Evolutionary conservation across 495 filamentous ascomycete genomes (phyloP), one percentile per base, ranked within the genome.

Genomic region (Penicillium mononematosum): DNA sequence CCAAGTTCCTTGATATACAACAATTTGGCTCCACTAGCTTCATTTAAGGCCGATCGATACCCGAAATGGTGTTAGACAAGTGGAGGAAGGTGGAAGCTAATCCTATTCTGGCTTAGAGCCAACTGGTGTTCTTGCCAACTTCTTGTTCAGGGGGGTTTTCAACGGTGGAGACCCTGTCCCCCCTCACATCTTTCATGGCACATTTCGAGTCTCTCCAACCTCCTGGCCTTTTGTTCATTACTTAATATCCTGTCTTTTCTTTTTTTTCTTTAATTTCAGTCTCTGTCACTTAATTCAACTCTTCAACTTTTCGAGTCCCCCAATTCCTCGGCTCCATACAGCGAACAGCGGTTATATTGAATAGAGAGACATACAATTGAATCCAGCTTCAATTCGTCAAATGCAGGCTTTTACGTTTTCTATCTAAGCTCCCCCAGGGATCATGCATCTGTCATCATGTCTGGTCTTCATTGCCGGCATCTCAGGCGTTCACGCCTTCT

Each of bases 361-460:
- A 41, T 5, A 39, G 4, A 24, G 36, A 51, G 38, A 52, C 49
- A 17, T 24, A 8, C 38, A 36, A 25, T 34, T 27, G 24, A 44
- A 43, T 32, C 29, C 8, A 14, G 5, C 44, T 36, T 29, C 20
- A 12, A 7, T 55, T 20, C n/a, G 32, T 19, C 64, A 63, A 60
- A 73, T 70, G 68, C 61, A 25, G 58, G 14, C 3, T 36, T 5
- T 9, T 32, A 43, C 17, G 12, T 50, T n/a, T 43, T 32, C 47
- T 34, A 29, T 43, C 25, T 68, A 69, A 64, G 66, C 66, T 63
- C 66, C 36, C 56, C 34, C 11, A 27, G 20, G 68, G 67, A 72
- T 69, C 63, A 75, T 75, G 73, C 70, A 56, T 70, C 58, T 70
- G 47, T 68, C 70, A 62, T 51, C 65, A 68, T 69, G 61, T 43